Conservation (phyloP, 2,329 filamentous ascomycete genomes). For the Ophiostoma tasmaniense region DNA sequence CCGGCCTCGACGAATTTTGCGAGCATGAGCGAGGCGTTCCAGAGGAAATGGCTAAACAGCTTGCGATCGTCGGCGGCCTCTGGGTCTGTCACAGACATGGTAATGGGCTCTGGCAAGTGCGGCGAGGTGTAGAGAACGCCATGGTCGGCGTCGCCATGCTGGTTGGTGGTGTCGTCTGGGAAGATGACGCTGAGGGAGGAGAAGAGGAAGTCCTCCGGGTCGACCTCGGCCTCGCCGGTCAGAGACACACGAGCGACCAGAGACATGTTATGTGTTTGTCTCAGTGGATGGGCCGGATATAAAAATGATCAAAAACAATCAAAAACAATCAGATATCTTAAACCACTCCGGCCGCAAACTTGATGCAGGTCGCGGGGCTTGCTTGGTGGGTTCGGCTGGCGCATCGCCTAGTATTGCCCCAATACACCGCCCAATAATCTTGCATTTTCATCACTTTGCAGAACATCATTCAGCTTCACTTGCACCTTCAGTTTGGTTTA, state of each 20-base stretch:
- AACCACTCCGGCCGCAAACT: background rate
- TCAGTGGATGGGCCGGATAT: background rate
- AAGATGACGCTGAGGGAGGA: constrained; percentile 56
- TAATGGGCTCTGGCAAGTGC: constrained; percentile 37
- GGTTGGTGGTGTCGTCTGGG: constrained; percentile 56
- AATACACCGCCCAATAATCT: constrained; percentile 5
- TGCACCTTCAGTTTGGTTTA: background rate
- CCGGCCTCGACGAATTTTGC: constrained; percentile 48
- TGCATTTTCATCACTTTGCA: background rate
- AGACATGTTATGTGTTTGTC: constrained; percentile 31
- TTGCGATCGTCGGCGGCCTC: constrained; percentile 44
- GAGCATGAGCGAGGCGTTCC: constrained; percentile 55
- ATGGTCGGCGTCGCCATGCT: constrained; percentile 55
- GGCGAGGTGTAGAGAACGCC: constrained; percentile 51
- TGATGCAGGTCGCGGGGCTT: background rate
- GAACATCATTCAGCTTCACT: background rate
- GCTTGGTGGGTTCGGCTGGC: background rate
- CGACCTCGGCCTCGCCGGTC: constrained; percentile 29
- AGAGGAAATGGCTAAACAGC: constrained; percentile 65
- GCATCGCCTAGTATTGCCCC: constrained; percentile 1
- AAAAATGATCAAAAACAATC: background rate
- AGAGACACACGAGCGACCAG: constrained; percentile 39
- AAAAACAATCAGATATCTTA: background rate
- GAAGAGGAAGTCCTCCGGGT: constrained; percentile 53
- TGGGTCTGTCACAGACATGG: constrained; percentile 40